These are phyloP conservation scores for Microbotryum violaceum DNA, from an alignment of 1,284 basidiomycete genomes.

Conservation along the genomic window DNA sequence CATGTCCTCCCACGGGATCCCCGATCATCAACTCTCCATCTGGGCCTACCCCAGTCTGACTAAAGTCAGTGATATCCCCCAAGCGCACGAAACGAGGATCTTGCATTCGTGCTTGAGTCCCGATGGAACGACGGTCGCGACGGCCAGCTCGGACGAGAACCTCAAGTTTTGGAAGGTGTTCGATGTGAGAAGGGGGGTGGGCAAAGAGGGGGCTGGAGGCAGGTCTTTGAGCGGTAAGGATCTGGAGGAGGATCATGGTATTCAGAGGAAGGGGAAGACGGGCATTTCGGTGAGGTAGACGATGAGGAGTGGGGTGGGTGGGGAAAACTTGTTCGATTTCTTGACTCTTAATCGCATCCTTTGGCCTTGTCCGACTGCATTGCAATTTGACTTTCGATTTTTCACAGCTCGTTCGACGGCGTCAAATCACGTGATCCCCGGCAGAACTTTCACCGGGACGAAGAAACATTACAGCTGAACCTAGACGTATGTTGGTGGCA, in stretches of 20 bases:
- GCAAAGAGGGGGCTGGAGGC: constrained; percentile 21
- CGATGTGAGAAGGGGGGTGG: constrained; percentile 30
- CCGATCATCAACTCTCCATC: constrained; percentile 58
- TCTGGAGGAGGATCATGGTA: constrained; percentile 13
- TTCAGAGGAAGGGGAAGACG: constrained; percentile 32
- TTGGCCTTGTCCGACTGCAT: too few species aligned
- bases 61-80: constrained; percentile 75
- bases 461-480: too few species aligned
- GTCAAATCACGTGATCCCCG: too few species aligned
- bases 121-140: constrained; percentile 78
- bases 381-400: too few species aligned
- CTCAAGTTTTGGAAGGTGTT: constrained; percentile 72
- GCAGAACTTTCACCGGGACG: too few species aligned
- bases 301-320: neutral
- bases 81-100: constrained; percentile 84
- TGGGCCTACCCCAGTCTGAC: constrained; percentile 63
- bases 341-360: too few species aligned
- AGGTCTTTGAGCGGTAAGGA: neutral
- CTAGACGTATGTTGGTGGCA: too few species aligned
- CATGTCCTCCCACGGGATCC: constrained; percentile 87
- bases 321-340: too few species aligned
- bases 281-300: constrained; percentile 28
- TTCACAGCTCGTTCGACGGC: too few species aligned
- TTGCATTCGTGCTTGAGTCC: constrained; percentile 77
- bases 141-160: constrained; percentile 86